These are phyloP conservation scores for Oidiodendron maius DNA, from an alignment of 495 filamentous ascomycete genomes.

Conservation along the genomic window DNA sequence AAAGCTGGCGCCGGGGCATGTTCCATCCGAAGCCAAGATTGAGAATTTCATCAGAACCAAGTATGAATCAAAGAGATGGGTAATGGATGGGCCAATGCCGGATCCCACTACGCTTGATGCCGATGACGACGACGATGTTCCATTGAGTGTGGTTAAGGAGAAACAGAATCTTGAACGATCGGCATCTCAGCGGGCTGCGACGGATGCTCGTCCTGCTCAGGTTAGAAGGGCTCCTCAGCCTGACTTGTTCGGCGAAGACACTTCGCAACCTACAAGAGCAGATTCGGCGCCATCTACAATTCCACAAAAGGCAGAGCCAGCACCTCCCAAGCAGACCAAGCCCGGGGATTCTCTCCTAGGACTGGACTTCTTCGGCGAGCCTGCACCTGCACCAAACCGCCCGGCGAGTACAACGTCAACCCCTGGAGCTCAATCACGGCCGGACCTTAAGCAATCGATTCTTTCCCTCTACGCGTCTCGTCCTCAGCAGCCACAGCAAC, in stretches of 20 bases:
- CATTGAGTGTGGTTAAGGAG: constrained; percentile 51
- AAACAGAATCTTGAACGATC: constrained; percentile 45
- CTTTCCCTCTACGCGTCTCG: constrained; percentile 87
- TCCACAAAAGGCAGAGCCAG: constrained; percentile 50
- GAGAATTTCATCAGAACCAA: constrained; percentile 99
- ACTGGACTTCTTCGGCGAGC: constrained; percentile 82
- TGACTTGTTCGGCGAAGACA: constrained; percentile 44
- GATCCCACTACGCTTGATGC: constrained; percentile 81
- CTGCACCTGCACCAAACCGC: constrained; percentile 58
- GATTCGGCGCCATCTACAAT: constrained; percentile 60
- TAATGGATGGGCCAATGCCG: constrained; percentile 93
- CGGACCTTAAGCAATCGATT: constrained; percentile 95
- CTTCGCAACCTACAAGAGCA: constrained; percentile 35
- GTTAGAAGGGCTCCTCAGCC: constrained; percentile 40
- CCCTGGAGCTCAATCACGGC: constrained; percentile 63
- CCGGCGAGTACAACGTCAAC: constrained; percentile 67
- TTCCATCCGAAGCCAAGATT: constrained; percentile 97
- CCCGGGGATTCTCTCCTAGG: constrained; percentile 83
- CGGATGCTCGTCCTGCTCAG: constrained; percentile 17
- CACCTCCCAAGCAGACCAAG: constrained; percentile 59
- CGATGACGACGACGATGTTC: constrained; percentile 79
- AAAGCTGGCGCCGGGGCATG: constrained; percentile 83
- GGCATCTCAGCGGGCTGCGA: constrained; percentile 11
- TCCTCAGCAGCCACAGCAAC: constrained; percentile 54
- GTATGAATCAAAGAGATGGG: constrained; percentile 97